Conservation (phyloP, 2,329 filamentous ascomycete species). For the Zarea fungicola region DNA sequence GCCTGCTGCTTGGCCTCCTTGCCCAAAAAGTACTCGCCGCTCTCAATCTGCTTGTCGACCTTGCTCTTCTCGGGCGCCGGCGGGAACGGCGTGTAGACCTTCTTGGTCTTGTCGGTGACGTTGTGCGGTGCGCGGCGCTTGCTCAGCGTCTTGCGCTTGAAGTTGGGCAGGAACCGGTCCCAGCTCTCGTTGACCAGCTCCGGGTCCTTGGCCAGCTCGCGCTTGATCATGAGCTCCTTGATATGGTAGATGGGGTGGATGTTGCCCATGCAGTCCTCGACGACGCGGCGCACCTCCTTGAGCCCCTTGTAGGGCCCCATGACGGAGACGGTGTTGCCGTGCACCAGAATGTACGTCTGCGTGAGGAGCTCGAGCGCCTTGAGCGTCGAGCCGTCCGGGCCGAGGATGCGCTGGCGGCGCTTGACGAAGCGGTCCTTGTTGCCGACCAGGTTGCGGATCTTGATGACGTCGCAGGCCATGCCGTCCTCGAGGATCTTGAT, state of each 20-base stretch:
- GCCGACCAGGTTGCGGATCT: constrained; percentile 81
- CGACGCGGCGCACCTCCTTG: constrained; percentile 83
- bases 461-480: constrained; percentile 90
- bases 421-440: constrained; percentile 97
- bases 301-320: constrained; percentile 93
- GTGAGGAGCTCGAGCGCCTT: constrained; percentile 93
- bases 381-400: constrained; percentile 84
- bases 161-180: constrained; percentile 94
- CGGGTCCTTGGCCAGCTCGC: constrained; percentile 84
- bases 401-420: constrained; percentile 84
- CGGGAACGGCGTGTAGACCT: constrained; percentile 94
- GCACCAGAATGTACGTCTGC: constrained; percentile 86
- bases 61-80: constrained; percentile 98
- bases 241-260: constrained; percentile 87
- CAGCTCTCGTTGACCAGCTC: constrained; percentile 83
- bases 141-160: constrained; percentile 87
- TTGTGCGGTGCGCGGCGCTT: constrained; percentile 77
- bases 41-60: constrained; percentile 96
- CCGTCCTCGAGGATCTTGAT: constrained; percentile 92
- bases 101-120: constrained; percentile 90
- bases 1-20: constrained; percentile 89
- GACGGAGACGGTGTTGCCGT: constrained; percentile 88
- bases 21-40: constrained; percentile 90
- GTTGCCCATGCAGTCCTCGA: constrained; percentile 96
- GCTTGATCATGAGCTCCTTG: constrained; percentile 83